These are phyloP conservation scores for Fragaria vesca DNA, from an alignment of 306 rosid species.

Conservation along the genomic window DNA sequence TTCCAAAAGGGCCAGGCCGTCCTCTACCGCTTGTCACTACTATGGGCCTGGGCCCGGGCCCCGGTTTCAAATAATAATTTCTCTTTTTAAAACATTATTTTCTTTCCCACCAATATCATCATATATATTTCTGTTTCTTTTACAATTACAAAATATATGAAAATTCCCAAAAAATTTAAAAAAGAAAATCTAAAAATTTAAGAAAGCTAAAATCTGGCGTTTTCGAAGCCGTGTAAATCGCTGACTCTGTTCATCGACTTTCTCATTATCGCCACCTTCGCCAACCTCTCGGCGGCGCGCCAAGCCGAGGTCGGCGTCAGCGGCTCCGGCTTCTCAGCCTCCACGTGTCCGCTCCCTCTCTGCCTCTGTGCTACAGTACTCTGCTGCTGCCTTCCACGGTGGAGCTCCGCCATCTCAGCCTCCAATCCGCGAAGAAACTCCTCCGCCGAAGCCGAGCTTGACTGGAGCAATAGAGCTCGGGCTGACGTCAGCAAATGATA, in stretches of 20 bases:
- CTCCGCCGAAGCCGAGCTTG: constrained; percentile 44
- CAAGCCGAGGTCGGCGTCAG: constrained; percentile 96
- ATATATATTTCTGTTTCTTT: constrained; percentile 27
- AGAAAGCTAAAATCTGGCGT: constrained; percentile 82
- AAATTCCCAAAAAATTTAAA: background rate
- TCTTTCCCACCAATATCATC: background rate
- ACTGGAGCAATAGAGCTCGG: constrained; percentile 58
- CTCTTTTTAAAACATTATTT: background rate
- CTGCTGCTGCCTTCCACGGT: constrained; percentile 43
- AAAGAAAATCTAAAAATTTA: background rate
- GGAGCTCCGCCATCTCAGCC: constrained; percentile 59
- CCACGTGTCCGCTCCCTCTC: constrained; percentile 17
- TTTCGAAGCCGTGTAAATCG: constrained; percentile 95
- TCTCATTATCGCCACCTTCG: constrained; percentile 92
- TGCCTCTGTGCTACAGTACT: constrained; percentile 30
- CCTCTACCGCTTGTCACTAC: constrained; percentile 50
- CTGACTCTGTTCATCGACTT: constrained; percentile 98
- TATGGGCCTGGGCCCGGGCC: constrained; percentile 43
- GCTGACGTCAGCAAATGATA: constrained; percentile 70
- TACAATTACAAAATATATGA: constrained; percentile 44
- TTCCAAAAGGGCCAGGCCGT: constrained; percentile 65
- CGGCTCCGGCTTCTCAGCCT: constrained; percentile 64
- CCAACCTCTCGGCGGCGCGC: constrained; percentile 92
- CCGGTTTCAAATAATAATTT: constrained; percentile 16
- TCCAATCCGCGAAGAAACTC: constrained; percentile 64